phyloP scores from a whole-genome alignment of 2,329 filamentous ascomycete species.

The Penicillium polonicum region DNA sequence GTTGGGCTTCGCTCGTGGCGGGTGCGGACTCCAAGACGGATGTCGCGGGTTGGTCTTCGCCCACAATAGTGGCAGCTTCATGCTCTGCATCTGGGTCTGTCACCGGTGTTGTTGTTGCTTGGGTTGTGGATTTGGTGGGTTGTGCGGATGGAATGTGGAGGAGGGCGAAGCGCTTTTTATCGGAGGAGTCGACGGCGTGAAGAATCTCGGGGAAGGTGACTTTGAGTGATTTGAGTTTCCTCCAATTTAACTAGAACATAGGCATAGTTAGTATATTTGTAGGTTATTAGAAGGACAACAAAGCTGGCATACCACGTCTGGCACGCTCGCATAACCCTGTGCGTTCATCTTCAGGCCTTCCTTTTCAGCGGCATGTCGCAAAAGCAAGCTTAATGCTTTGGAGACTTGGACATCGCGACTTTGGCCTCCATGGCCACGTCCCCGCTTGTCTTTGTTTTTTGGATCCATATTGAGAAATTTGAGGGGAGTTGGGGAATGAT shows the following conservation, averaged over 20 bases:
- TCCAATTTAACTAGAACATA: constrained; percentile 53
- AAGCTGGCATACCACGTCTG: constrained; percentile 52
- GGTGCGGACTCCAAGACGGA: constrained; percentile 22
- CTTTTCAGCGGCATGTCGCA: constrained; percentile 61
- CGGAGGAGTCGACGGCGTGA: constrained; percentile 67
- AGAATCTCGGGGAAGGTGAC: constrained; percentile 74
- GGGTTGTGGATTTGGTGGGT: constrained; percentile 19
- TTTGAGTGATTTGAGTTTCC: constrained; percentile 64
- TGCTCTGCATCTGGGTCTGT: constrained; percentile 23
- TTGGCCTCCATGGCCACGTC: constrained; percentile 15
- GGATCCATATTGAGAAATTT: background rate
- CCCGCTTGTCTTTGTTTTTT: background rate
- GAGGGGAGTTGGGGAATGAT: background rate
- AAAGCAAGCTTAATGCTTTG: constrained; percentile 46
- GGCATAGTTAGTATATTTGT: background rate
- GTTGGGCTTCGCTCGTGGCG: constrained; percentile 31
- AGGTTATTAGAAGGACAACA: background rate
- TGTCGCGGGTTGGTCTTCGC: constrained; percentile 12
- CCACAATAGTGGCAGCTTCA: constrained; percentile 8
- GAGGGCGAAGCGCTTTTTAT: constrained; percentile 88
- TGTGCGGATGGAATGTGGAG: constrained; percentile 52
- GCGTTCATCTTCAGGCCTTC: constrained; percentile 59
- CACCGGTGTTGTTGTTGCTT: constrained; percentile 18
- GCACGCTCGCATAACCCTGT: constrained; percentile 61
- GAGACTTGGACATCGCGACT: constrained; percentile 41